Base-by-base conservation (phyloP, 1,284 basidiomycete genomes). In the Tilletia indica region DNA sequence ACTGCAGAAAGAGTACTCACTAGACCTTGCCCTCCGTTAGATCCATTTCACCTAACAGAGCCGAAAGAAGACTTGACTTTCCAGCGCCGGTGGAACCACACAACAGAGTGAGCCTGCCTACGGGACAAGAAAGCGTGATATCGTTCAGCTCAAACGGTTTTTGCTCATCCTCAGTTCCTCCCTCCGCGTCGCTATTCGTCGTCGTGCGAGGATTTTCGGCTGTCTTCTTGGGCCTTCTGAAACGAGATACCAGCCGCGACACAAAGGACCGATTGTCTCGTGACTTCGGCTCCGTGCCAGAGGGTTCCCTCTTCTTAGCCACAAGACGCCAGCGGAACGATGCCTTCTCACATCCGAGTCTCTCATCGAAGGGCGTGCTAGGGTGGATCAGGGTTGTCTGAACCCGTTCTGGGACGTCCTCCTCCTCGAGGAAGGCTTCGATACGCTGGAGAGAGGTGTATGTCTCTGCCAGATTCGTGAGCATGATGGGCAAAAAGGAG, bases 271-370 rank as follows among this genome's bases (percentile, higher is more conserved):
- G 42, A 9, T 45, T 1, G 42, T 8, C 42, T 45, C 42, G 14
- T 6, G 56, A 31, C 56, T 58, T 58, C 21, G 25, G 56, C 12
- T 58, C 56, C 25, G 21, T 25, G 14, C 3, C 34, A 34, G 56
- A 25, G 21, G 34, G 16, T 19, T 64, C 61, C 9, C 39, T 64
- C 61, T 64, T 64, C 61, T 64, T 64, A 31, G 66, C 66, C 11
- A 21, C 45, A 3, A 67, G 42, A 11, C 72, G 68, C 74, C 73
- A 74, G 4, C 71, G 89, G 82, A 92, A 89, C 3, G 88, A 87
- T 1, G 89, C 92, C 51, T 89, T 86, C 70, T 88, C 85, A 66
- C 92, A 87, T 0, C 90, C 90, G 63, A 93, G 86, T 19, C 88
- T 89, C 9, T 86, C 85, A 0, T 81, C 74, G 67, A 49, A 49